A percentile compares a stretch with the other conserved stretches of the same genome.
Conservation (phyloP, 805 yeast genomes). For the Kuraishia borneana region DNA sequence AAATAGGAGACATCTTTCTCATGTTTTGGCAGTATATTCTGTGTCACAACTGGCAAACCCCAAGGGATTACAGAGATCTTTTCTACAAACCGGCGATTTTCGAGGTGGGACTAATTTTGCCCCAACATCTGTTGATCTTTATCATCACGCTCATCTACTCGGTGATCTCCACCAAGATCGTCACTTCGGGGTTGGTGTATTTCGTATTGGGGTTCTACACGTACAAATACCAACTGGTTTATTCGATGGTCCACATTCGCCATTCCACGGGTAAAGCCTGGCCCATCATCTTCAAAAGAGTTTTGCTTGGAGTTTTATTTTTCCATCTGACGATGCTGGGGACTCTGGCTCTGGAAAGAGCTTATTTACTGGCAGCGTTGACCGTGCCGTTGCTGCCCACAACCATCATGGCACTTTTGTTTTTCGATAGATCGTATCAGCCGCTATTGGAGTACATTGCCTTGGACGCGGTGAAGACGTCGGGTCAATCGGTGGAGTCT, state of each 20-base stretch:
- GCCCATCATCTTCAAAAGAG: slow-evolving; percentile 50
- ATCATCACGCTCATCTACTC: slow-evolving; percentile 49
- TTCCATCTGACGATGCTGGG: slow-evolving; percentile 58
- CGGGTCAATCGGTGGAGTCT: slow-evolving; percentile 18
- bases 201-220: slow-evolving; percentile 46
- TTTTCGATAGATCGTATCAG: slow-evolving; percentile 41
- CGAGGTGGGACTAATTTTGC: slow-evolving; percentile 50
- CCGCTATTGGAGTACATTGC: slow-evolving; percentile 49
- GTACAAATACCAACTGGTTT: slow-evolving; percentile 50
- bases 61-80: slow-evolving; percentile 37
- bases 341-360: slow-evolving; percentile 48
- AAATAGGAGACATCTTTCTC: slow-evolving; percentile 40
- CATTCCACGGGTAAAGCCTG: slow-evolving; percentile 60
- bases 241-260: slow-evolving; percentile 51
- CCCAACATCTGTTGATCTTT: slow-evolving; percentile 49
- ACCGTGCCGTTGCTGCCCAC: slow-evolving; percentile 37
- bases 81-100: slow-evolving; percentile 48
- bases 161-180: slow-evolving; percentile 49
- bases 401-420: slow-evolving; percentile 32
- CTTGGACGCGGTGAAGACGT: slow-evolving; percentile 39
- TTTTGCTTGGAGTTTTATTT: slow-evolving; percentile 41
- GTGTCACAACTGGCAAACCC: slow-evolving; percentile 28
- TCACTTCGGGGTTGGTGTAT: slow-evolving; percentile 46
- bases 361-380: slow-evolving; percentile 34
- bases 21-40: slow-evolving; percentile 29